phyloP scores from a whole-genome alignment of 1,139 yeast species.

The Pichia sp. region DNA sequence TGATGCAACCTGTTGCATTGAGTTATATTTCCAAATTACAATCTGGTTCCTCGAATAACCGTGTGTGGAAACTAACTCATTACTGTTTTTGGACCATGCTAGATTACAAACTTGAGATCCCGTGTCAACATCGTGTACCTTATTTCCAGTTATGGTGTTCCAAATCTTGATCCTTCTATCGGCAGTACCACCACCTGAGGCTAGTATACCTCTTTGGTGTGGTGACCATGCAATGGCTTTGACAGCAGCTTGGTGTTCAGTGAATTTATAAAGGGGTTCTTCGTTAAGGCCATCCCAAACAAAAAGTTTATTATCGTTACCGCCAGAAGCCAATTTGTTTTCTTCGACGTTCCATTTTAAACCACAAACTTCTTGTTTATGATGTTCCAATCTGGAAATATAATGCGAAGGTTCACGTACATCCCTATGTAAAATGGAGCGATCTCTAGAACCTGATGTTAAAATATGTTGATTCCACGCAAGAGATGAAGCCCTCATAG shows the following conservation, averaged over 20 bases:
- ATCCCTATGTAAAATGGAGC: slow-evolving; percentile 80
- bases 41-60: slow-evolving; percentile 90
- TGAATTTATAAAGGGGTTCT: slow-evolving; percentile 63
- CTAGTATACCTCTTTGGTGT: slow-evolving; percentile 86
- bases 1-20: slow-evolving; percentile 85
- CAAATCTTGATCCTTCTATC: slow-evolving; percentile 87
- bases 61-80: slow-evolving; percentile 90
- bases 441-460: slow-evolving; percentile 82
- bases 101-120: slow-evolving; percentile 96
- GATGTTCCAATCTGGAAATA: slow-evolving; percentile 58
- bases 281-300: slow-evolving; percentile 82
- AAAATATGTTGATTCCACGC: slow-evolving; percentile 93
- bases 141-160: slow-evolving; percentile 78
- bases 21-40: slow-evolving; percentile 90
- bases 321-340: slow-evolving; percentile 84
- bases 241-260: slow-evolving; percentile 90
- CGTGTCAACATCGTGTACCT: slow-evolving; percentile 74
- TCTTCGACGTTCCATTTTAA: slow-evolving; percentile 89
- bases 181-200: slow-evolving; percentile 97
- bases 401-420: slow-evolving; percentile 83
- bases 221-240: slow-evolving; percentile 98
- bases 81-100: slow-evolving; percentile 87
- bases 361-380: slow-evolving; percentile 95
- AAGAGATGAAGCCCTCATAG: slow-evolving; percentile 73
- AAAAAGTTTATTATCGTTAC: slow-evolving; percentile 78